These are phyloP conservation scores for Ascochyta viciae-villosae DNA, from an alignment of 2,329 filamentous ascomycete genomes.

Conservation along the genomic window DNA sequence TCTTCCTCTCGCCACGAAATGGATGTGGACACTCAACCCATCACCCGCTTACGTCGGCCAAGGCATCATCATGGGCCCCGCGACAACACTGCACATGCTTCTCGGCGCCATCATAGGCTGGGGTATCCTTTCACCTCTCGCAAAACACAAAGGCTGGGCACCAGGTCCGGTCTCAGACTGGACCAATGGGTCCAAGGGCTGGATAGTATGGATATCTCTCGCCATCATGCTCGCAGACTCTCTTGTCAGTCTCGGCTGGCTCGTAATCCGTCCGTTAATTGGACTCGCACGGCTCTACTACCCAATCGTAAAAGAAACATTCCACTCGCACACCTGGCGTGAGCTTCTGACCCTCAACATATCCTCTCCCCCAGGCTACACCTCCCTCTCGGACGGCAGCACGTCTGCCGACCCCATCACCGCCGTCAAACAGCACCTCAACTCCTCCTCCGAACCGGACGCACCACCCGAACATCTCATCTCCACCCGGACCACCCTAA, in stretches of 20 bases:
- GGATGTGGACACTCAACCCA: slow-evolving; percentile 96
- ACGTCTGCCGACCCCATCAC: slow-evolving; percentile 29
- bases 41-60: slow-evolving; percentile 97
- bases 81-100: slow-evolving; percentile 95
- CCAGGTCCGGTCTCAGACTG: slow-evolving; percentile 86
- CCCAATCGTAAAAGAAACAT: slow-evolving; percentile 36
- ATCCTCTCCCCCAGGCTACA: slow-evolving; percentile 49
- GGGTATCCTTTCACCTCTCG: slow-evolving; percentile 87
- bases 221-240: slow-evolving; percentile 97
- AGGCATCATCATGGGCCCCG: slow-evolving; percentile 97
- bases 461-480: slow-evolving; percentile 86
- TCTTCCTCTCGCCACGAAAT: slow-evolving; percentile 72
- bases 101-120: slow-evolving; percentile 88
- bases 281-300: slow-evolving; percentile 53
- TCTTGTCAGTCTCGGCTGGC: slow-evolving; percentile 83
- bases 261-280: slow-evolving; percentile 70
- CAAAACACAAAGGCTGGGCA: slow-evolving; percentile 87
- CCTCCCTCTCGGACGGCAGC: slow-evolving; percentile 38
- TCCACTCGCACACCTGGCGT: slow-evolving; percentile 46
- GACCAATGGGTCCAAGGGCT: slow-evolving; percentile 93
- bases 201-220: slow-evolving; percentile 97
- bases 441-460: slow-evolving; percentile 65
- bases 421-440: slow-evolving; percentile 42
- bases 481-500: slow-evolving; percentile 70
- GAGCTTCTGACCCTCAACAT: slow-evolving; percentile 44